phyloP scores from a whole-genome alignment of 2,329 filamentous ascomycete genomes.

The Dichotomopilus funicola region DNA sequence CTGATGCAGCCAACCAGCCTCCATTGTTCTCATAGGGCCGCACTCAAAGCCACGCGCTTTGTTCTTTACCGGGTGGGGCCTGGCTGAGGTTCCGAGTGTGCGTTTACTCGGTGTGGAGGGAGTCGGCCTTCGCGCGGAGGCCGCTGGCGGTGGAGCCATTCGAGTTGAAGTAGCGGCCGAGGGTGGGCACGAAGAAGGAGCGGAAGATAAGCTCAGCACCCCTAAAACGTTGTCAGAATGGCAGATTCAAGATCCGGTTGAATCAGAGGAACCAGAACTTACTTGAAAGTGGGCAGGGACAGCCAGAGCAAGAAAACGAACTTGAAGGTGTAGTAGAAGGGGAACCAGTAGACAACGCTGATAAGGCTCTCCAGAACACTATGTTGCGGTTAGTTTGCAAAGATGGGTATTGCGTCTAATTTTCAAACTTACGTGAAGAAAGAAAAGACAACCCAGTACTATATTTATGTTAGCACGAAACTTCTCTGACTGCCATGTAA shows the following conservation, averaged over 20 bases:
- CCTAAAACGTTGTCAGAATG: slow-evolving; percentile 41
- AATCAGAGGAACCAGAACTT: slow-evolving; percentile 36
- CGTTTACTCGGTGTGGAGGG: slow-evolving; percentile 61
- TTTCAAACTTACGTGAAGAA: slow-evolving; percentile 58
- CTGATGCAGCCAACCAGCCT: slow-evolving; percentile 5
- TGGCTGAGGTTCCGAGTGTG: background rate
- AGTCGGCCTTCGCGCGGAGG: slow-evolving; percentile 82
- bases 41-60: slow-evolving; percentile 22
- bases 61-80: slow-evolving; percentile 10
- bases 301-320: slow-evolving; percentile 97
- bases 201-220: slow-evolving; percentile 96
- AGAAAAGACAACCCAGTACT: slow-evolving; percentile 86
- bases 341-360: slow-evolving; percentile 87
- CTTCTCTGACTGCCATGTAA: background rate
- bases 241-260: slow-evolving; percentile 9
- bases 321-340: slow-evolving; percentile 99
- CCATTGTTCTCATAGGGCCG: slow-evolving; percentile 6
- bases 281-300: slow-evolving; percentile 89
- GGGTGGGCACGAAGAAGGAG: slow-evolving; percentile 85
- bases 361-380: slow-evolving; percentile 74
- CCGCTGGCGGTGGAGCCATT: slow-evolving; percentile 71
- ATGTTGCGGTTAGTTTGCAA: slow-evolving; percentile 12
- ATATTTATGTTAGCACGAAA: slow-evolving; percentile 30
- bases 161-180: slow-evolving; percentile 80
- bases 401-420: background rate